phyloP scores from a whole-genome alignment of 768 basidiomycete species.

The Lyophyllum semitale region DNA sequence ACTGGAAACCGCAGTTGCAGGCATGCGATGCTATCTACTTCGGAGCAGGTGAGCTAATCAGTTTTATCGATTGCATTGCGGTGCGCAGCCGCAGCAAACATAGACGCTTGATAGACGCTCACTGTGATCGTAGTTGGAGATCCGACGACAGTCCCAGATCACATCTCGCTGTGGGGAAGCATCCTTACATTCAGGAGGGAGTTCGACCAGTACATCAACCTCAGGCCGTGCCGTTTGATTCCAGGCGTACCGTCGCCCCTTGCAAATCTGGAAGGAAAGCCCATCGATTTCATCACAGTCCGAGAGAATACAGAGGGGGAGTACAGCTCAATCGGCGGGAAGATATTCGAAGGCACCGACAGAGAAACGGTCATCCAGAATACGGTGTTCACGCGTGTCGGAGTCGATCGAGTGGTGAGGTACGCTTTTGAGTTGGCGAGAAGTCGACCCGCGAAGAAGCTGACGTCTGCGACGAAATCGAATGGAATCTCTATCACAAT shows the following conservation, averaged over 20 bases:
- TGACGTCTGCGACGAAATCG: conserved; percentile 56
- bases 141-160: conserved; percentile 52
- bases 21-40: conserved; percentile 50
- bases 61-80: neutral
- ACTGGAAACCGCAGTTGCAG: conserved; percentile 40
- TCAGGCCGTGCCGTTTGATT: conserved; percentile 50
- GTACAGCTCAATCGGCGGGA: conserved; percentile 50
- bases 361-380: conserved; percentile 44
- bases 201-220: conserved; percentile 52
- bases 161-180: conserved; percentile 58
- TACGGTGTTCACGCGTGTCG: conserved; percentile 50
- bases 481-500: conserved; percentile 51
- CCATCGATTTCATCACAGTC: conserved; percentile 55
- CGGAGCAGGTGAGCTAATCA: conserved; percentile 45
- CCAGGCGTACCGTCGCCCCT: conserved; percentile 49
- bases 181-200: conserved; percentile 51
- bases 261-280: conserved; percentile 38
- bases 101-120: conserved; percentile 17
- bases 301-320: conserved; percentile 61
- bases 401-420: conserved; percentile 49
- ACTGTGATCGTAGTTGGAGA: conserved; percentile 38
- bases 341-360: conserved; percentile 41
- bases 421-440: conserved; percentile 57
- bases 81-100: neutral
- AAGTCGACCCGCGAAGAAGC: conserved; percentile 46